Percentiles rank a stretch among this genome's conserved stretches.
Conservation (phyloP, 2,329 filamentous ascomycete genomes). For the Rhynchosporium agropyri region DNA sequence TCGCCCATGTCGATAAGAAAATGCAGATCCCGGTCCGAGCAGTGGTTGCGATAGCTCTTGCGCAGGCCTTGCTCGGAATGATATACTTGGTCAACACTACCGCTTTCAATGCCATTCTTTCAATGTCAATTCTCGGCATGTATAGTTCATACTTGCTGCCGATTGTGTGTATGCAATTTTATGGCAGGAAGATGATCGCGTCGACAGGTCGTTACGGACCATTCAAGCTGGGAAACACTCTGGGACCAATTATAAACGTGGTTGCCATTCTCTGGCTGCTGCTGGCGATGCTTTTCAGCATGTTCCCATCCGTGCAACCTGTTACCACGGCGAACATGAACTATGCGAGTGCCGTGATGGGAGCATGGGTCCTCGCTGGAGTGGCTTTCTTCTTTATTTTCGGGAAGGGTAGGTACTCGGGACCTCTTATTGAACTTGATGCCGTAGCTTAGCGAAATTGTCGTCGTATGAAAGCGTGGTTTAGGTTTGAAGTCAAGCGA, state of each 20-base stretch:
- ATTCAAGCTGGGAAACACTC: constrained; percentile 41
- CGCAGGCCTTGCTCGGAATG: constrained; percentile 51
- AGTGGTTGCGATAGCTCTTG: constrained; percentile 47
- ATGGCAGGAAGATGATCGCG: constrained; percentile 41
- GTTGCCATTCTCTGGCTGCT: constrained; percentile 49
- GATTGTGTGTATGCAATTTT: constrained; percentile 45
- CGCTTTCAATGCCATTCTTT: constrained; percentile 51
- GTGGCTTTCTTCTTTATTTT: constrained; percentile 42
- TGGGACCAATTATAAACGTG: constrained; percentile 46
- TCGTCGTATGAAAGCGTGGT: neutral
- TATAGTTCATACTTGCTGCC: constrained; percentile 50
- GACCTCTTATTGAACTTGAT: constrained; percentile 26
- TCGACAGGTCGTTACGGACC: constrained; percentile 34
- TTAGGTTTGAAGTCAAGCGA: no score
- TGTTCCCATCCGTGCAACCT: constrained; percentile 47
- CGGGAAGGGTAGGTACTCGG: constrained; percentile 38
- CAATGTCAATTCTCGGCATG: constrained; percentile 49
- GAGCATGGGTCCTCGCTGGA: constrained; percentile 46
- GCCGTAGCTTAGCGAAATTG: neutral
- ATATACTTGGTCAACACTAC: constrained; percentile 51
- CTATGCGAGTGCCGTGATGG: constrained; percentile 49
- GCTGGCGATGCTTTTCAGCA: constrained; percentile 50
- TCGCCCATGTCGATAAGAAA: constrained; percentile 43
- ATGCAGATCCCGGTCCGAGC: constrained; percentile 45
- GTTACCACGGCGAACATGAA: constrained; percentile 51